A percentile compares a stretch with the other conserved stretches of the same genome.
phyloP scores from a whole-genome alignment of 1,284 basidiomycete genomes.

The Vanrija sp. region DNA sequence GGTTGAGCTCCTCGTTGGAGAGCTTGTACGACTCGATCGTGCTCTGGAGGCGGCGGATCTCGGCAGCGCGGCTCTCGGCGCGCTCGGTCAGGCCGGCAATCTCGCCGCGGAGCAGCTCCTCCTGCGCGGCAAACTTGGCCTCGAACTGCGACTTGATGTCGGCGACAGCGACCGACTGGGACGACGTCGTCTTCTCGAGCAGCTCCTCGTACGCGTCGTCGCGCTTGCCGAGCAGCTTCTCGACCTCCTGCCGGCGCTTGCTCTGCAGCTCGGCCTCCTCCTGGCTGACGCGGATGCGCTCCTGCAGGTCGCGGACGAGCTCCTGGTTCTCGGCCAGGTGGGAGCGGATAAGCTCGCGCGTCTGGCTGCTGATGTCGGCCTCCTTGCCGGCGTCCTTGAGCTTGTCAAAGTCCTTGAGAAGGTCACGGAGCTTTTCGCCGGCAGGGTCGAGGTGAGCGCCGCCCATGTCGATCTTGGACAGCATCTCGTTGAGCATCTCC shows the following conservation, averaged over 20 bases:
- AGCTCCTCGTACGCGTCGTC: slow-evolving; percentile 96
- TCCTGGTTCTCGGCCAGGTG: slow-evolving; percentile 87
- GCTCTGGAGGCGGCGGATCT: slow-evolving; percentile 77
- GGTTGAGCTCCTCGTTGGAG: slow-evolving; percentile 97
- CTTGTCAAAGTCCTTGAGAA: slow-evolving; percentile 39
- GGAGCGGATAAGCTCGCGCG: slow-evolving; percentile 62
- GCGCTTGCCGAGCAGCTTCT: slow-evolving; percentile 71
- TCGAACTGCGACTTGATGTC: slow-evolving; percentile 76
- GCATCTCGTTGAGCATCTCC: slow-evolving; percentile 99
- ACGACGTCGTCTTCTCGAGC: slow-evolving; percentile 51
- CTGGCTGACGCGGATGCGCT: slow-evolving; percentile 80
- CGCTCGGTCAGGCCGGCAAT: slow-evolving; percentile 87
- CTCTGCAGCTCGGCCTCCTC: slow-evolving; percentile 86
- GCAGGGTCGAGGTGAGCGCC: slow-evolving; percentile 28
- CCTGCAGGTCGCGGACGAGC: slow-evolving; percentile 79
- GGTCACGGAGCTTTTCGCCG: slow-evolving; percentile 39
- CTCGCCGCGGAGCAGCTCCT: slow-evolving; percentile 82
- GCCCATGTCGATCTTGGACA: slow-evolving; percentile 90
- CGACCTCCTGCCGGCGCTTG: slow-evolving; percentile 81
- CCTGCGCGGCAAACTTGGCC: slow-evolving; percentile 84
- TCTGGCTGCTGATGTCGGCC: slow-evolving; percentile 30
- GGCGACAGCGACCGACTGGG: slow-evolving; percentile 57
- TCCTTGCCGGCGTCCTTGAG: slow-evolving; percentile 15
- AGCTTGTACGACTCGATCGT: slow-evolving; percentile 91
- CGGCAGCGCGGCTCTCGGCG: slow-evolving; percentile 78